Evolutionary conservation across 495 filamentous ascomycete genomes (phyloP).

Genomic region (Endocarpon pusillum): DNA sequence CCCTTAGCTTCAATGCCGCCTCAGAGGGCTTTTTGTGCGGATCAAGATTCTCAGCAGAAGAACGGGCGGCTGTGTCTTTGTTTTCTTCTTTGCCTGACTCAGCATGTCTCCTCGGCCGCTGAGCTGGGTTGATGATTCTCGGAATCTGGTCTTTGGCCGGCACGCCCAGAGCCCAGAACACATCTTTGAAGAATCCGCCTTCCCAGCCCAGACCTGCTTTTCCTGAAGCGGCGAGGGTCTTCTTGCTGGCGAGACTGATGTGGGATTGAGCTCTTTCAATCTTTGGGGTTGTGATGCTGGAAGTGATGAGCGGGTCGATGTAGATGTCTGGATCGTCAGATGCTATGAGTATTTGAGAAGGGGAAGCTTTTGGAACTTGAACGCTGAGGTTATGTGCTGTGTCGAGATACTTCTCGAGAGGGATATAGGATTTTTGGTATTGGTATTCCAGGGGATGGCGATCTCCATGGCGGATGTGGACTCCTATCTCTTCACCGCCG

Average conservation of each 20-base stretch:
- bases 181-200: conserved; percentile 51
- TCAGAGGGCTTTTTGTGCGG: conserved; percentile 22
- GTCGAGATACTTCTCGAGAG: conserved; percentile 39
- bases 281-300: no score
- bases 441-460: conserved; percentile 47
- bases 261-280: conserved; percentile 48
- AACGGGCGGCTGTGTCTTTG: neutral
- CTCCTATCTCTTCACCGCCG: conserved; percentile 36
- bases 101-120: conserved; percentile 9
- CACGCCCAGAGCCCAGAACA: conserved; percentile 50
- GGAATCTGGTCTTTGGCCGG: conserved; percentile 8
- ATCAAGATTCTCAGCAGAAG: conserved; percentile 4
- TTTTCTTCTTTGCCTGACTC: conserved; percentile 5
- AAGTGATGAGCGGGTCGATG: conserved; percentile 24
- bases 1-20: conserved; percentile 37
- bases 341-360: conserved; percentile 32
- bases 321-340: conserved; percentile 60
- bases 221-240: conserved; percentile 22
- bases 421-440: conserved; percentile 50
- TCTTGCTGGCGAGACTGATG: conserved; percentile 46
- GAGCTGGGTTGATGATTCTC: conserved; percentile 2
- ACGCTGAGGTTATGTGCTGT: conserved; percentile 18
- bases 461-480: conserved; percentile 63
- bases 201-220: conserved; percentile 47
- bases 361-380: neutral